These are phyloP conservation scores for Anisodus acutangulus DNA, from an alignment of 257 asterid species.

Conservation along the genomic window DNA sequence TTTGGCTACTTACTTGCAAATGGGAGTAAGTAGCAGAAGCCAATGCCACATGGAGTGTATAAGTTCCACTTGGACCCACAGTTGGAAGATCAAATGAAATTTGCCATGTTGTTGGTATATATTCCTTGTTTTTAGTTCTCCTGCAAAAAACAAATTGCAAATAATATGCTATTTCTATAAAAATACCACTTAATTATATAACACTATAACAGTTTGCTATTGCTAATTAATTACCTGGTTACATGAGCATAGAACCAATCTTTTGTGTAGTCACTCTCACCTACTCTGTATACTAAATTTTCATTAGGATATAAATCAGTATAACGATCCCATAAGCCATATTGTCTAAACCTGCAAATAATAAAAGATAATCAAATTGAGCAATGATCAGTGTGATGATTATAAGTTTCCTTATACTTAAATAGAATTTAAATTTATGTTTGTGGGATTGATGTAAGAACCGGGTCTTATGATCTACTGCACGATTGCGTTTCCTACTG, in stretches of 20 bases:
- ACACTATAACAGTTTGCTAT: neutral
- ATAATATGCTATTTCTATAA: neutral
- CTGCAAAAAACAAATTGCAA: neutral
- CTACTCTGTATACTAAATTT: constrained; percentile 54
- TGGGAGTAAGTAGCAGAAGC: constrained; percentile 63
- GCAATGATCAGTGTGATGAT: neutral
- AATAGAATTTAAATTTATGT: neutral
- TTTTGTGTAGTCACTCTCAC: constrained; percentile 48
- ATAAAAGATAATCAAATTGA: neutral
- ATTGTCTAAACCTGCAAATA: constrained; percentile 55
- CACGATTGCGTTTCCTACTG: too few relatives aligned
- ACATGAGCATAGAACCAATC: constrained; percentile 75
- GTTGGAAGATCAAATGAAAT: constrained; percentile 46
- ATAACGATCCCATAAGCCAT: constrained; percentile 63
- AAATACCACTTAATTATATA: too few relatives aligned
- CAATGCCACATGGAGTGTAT: constrained; percentile 70
- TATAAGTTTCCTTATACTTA: neutral
- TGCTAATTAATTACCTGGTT: constrained; percentile 43
- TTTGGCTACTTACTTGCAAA: constrained; percentile 46
- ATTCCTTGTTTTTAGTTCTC: constrained; percentile 34
- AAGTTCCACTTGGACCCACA: constrained; percentile 41
- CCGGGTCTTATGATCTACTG: too few relatives aligned
- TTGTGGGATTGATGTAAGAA: too few relatives aligned
- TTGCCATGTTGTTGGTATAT: constrained; percentile 64
- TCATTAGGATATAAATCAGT: constrained; percentile 40